Evolutionary conservation across 176 grass and related monocot species (phyloP).

Genomic region (Musa troglodytarum): DNA sequence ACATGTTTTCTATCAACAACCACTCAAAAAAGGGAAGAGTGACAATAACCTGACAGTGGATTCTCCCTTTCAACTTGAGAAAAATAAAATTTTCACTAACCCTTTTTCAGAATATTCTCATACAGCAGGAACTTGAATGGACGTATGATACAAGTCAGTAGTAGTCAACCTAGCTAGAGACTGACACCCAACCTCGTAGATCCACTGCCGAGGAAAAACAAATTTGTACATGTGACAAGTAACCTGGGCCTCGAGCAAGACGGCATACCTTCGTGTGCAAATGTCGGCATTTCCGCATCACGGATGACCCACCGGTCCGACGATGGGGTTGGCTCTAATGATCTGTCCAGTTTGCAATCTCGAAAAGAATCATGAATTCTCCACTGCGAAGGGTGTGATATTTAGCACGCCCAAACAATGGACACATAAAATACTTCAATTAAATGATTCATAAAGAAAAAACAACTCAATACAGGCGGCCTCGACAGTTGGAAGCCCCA

Average conservation of each 20-base stretch:
- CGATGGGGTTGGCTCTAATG: background rate
- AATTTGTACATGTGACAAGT: slow-evolving; percentile 4
- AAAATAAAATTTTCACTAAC: background rate
- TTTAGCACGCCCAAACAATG: background rate
- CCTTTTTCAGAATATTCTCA: background rate
- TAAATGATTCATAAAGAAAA: slow-evolving; percentile 2
- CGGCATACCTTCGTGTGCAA: background rate
- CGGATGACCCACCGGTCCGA: background rate
- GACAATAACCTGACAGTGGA: too few relatives aligned
- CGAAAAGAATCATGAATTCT: slow-evolving; percentile 17
- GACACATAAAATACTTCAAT: slow-evolving; percentile 12
- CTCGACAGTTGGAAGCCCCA: slow-evolving; percentile 59
- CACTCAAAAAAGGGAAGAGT: too few relatives aligned
- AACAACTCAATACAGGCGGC: slow-evolving; percentile 55
- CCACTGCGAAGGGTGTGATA: slow-evolving; percentile 2
- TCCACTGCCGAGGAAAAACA: background rate
- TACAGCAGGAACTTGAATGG: background rate
- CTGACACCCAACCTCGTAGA: background rate
- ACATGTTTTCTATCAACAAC: too few relatives aligned
- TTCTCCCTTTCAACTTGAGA: background rate
- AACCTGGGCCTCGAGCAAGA: background rate
- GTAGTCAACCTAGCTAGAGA: background rate
- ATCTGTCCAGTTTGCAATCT: background rate
- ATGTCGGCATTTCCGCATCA: background rate
- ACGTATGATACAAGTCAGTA: slow-evolving; percentile 12